These are phyloP conservation scores for Kockiozyma suomiensis DNA, from an alignment of 805 yeast species.

Conservation along the genomic window DNA sequence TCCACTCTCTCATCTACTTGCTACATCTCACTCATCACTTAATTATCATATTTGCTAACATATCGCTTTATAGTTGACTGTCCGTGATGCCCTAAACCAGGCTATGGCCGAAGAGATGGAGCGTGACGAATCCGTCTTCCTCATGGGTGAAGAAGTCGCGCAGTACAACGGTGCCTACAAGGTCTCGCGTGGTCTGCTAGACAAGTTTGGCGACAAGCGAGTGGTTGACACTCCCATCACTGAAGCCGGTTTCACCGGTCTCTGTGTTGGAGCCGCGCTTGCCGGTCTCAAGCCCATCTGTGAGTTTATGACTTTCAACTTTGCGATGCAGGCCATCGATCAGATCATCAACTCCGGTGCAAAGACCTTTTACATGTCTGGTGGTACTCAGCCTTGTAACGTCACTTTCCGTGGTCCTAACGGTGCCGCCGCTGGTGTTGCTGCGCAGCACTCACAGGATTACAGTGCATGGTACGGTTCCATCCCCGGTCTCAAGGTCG, in stretches of 20 bases:
- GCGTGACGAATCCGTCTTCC: constrained; percentile 88
- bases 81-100: constrained; percentile 93
- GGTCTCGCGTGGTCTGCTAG: constrained; percentile 91
- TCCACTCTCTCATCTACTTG: no score
- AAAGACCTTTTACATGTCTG: constrained; percentile 98
- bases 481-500: constrained; percentile 96
- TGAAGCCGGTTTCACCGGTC: constrained; percentile 97
- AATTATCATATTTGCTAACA: background rate
- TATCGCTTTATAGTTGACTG: constrained; percentile 60
- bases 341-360: constrained; percentile 99
- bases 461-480: constrained; percentile 97
- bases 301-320: constrained; percentile 99
- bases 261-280: constrained; percentile 94
- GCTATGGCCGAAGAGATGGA: constrained; percentile 98
- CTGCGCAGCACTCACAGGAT: constrained; percentile 98
- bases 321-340: constrained; percentile 99
- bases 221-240: constrained; percentile 97
- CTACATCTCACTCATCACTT: no score
- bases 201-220: constrained; percentile 92
- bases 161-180: constrained; percentile 99
- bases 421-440: constrained; percentile 99
- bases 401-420: constrained; percentile 99
- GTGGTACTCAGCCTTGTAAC: constrained; percentile 97
- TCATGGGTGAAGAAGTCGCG: constrained; percentile 99
- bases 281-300: constrained; percentile 95